Evolutionary conservation across 768 basidiomycete genomes (phyloP).

Genomic region (Boletus subparvulus): DNA sequence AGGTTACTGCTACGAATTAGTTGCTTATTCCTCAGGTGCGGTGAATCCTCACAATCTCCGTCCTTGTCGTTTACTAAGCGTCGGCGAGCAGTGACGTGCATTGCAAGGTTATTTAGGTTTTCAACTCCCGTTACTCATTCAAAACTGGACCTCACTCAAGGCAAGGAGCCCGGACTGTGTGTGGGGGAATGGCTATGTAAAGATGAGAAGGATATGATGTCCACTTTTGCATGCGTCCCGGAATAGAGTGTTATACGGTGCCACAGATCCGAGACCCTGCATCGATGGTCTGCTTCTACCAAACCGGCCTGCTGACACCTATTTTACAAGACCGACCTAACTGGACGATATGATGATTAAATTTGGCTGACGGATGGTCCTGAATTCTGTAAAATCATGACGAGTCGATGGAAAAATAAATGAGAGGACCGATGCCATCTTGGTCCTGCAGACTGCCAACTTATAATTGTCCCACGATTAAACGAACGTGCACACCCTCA

Average conservation of each 20-base stretch:
- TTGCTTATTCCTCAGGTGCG: neutral
- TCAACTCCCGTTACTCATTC: neutral
- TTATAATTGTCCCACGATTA: neutral
- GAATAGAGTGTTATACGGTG: too few relatives aligned
- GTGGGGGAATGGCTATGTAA: too few relatives aligned
- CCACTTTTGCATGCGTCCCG: too few relatives aligned
- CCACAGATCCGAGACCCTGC: neutral
- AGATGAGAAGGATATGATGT: too few relatives aligned
- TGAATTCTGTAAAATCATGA: neutral
- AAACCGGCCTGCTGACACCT: too few relatives aligned
- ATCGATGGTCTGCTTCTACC: neutral
- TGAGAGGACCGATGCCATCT: neutral
- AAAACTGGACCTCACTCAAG: neutral
- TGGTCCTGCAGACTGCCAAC: neutral
- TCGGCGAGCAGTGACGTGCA: neutral
- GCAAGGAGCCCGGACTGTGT: too few relatives aligned
- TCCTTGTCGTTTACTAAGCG: neutral
- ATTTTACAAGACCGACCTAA: too few relatives aligned
- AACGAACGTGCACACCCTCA: conserved; percentile 16
- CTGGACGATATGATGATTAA: too few relatives aligned
- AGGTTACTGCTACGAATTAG: neutral
- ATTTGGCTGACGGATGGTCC: too few relatives aligned
- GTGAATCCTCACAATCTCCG: neutral
- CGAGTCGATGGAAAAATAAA: neutral
- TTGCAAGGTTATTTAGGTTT: neutral